Evolutionary conservation across 768 basidiomycete species (phyloP).

Genomic region (Punctularia strigosozonata): DNA sequence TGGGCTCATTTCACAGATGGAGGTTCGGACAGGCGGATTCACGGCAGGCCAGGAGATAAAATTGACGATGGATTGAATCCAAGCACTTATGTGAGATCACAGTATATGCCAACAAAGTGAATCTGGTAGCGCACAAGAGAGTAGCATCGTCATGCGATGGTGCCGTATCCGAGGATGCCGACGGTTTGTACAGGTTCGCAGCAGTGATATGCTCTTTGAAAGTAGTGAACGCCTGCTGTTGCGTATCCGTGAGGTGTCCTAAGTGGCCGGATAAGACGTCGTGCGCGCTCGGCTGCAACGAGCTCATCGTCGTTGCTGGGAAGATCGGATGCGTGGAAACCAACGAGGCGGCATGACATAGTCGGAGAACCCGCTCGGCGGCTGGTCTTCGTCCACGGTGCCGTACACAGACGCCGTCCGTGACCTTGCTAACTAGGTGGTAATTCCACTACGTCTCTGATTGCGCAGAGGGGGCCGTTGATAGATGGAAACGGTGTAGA

Average conservation of each 20-base stretch:
- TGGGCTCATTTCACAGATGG: slow-evolving; percentile 16
- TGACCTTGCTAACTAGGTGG: no score
- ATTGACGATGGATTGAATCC: neutral
- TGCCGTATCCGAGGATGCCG: slow-evolving; percentile 13
- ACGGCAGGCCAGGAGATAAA: no score
- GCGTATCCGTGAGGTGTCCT: slow-evolving; percentile 37
- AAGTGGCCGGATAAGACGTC: slow-evolving; percentile 34
- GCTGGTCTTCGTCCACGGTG: no score
- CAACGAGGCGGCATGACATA: no score
- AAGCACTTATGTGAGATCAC: neutral
- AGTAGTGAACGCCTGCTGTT: slow-evolving; percentile 32
- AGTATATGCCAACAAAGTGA: neutral
- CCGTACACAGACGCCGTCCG: no score
- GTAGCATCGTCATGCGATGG: slow-evolving; percentile 58
- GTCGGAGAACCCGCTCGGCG: no score
- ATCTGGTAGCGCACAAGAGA: slow-evolving; percentile 36
- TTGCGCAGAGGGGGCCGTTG: no score
- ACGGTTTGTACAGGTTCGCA: slow-evolving; percentile 39
- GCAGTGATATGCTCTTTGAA: slow-evolving; percentile 44
- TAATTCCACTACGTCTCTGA: no score
- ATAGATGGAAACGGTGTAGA: no score
- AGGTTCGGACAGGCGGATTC: no score
- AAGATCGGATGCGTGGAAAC: no score
- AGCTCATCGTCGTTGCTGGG: neutral
- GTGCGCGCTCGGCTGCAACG: neutral